A percentile compares a stretch with the other conserved stretches of the same genome.
Evolutionary conservation across 345 rosid species (phyloP).

Genomic region (Erysimum cheiranthoides): DNA sequence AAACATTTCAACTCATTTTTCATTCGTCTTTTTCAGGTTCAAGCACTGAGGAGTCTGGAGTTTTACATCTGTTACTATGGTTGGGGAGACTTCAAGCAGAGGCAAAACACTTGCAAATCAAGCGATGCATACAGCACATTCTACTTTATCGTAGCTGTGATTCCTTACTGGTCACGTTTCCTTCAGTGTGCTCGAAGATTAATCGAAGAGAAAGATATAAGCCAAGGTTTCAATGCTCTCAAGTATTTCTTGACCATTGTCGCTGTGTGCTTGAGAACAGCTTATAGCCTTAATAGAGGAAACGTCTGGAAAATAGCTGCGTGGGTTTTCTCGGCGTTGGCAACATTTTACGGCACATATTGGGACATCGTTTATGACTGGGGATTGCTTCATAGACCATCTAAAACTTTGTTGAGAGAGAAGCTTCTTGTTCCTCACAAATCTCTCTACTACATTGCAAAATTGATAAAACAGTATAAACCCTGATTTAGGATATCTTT

Average conservation of each 20-base stretch:
- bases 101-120: slow-evolving; percentile 52
- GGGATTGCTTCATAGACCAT: slow-evolving; percentile 66
- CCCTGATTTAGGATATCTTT: too few species aligned
- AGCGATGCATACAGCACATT: slow-evolving; percentile 49
- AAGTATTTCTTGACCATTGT: slow-evolving; percentile 62
- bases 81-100: slow-evolving; percentile 62
- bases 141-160: slow-evolving; percentile 60
- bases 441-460: slow-evolving; percentile 58
- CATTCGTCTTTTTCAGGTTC: slow-evolving; percentile 51
- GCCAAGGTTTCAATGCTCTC: slow-evolving; percentile 63
- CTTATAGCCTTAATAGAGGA: slow-evolving; percentile 49
- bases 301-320: slow-evolving; percentile 50
- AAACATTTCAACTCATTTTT: not conserved
- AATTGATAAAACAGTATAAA: too few species aligned
- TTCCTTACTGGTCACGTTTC: slow-evolving; percentile 65
- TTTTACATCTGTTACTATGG: slow-evolving; percentile 76
- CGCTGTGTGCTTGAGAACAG: slow-evolving; percentile 65
- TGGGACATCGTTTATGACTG: slow-evolving; percentile 77
- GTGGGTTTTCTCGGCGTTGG: slow-evolving; percentile 52
- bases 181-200: slow-evolving; percentile 69
- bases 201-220: slow-evolving; percentile 61
- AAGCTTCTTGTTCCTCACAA: slow-evolving; percentile 64
- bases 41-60: slow-evolving; percentile 75
- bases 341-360: slow-evolving; percentile 58
- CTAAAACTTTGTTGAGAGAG: slow-evolving; percentile 67